Percentiles rank a stretch among this genome's conserved stretches.
These are phyloP conservation scores for Bretziella fagacearum DNA, from an alignment of 2,329 filamentous ascomycete species.

Conservation along the genomic window DNA sequence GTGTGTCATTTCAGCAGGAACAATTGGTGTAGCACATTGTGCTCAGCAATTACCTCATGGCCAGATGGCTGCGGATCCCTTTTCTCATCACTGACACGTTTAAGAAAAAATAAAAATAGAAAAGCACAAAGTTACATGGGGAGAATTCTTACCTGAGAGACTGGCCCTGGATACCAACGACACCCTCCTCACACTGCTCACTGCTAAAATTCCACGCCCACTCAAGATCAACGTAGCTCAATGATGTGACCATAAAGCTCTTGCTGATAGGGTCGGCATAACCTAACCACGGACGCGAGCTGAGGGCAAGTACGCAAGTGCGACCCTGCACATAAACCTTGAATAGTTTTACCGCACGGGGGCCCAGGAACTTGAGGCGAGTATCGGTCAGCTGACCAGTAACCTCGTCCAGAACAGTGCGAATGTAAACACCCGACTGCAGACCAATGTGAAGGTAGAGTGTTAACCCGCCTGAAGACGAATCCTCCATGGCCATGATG, in stretches of 20 bases:
- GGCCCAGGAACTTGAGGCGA: conserved; percentile 81
- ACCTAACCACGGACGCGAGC: conserved; percentile 88
- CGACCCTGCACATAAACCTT: conserved; percentile 76
- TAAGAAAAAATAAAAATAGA: conserved; percentile 21
- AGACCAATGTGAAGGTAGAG: conserved; percentile 92
- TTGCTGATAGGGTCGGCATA: conserved; percentile 70
- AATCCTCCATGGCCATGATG: conserved; percentile 93
- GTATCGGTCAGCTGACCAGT: conserved; percentile 94
- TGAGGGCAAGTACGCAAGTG: conserved; percentile 73
- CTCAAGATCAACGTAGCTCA: conserved; percentile 76
- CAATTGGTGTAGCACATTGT: conserved; percentile 56
- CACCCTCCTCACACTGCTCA: conserved; percentile 81
- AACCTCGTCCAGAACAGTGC: conserved; percentile 85
- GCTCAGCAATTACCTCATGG: conserved; percentile 37
- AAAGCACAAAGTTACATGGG: no score
- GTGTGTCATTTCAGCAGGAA: conserved; percentile 66
- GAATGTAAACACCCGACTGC: conserved; percentile 86
- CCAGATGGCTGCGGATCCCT: conserved; percentile 38
- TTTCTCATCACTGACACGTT: conserved; percentile 43
- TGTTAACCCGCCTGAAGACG: conserved; percentile 71
- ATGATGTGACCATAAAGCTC: conserved; percentile 77
- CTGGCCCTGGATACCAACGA: conserved; percentile 83
- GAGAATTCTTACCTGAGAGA: conserved; percentile 51
- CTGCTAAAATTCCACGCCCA: conserved; percentile 96
- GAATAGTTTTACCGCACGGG: conserved; percentile 78